Conservation (phyloP, 805 yeast species). For the Candida oleophila region DNA sequence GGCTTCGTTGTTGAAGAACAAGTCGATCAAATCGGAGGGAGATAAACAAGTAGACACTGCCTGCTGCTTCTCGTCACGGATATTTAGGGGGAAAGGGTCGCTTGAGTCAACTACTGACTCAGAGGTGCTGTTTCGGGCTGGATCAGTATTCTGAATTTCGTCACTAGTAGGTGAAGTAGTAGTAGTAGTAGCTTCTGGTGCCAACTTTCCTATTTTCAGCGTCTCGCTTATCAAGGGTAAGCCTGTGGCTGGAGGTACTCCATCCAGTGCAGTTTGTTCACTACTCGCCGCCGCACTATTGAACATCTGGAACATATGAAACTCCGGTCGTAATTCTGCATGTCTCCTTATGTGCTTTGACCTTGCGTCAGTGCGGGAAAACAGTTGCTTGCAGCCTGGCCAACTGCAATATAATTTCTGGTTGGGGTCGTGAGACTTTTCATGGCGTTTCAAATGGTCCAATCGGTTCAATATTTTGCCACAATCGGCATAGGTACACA, state of each 20-base stretch:
- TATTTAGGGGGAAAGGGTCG: neutral
- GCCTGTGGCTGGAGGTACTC: too few relatives aligned
- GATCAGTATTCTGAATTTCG: too few relatives aligned
- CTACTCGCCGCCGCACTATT: neutral
- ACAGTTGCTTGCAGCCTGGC: constrained; percentile 17
- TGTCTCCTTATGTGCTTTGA: constrained; percentile 23
- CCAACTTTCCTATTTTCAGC: too few relatives aligned
- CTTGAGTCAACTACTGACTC: neutral
- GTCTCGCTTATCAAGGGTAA: too few relatives aligned
- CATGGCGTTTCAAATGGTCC: constrained; percentile 13
- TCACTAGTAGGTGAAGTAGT: too few relatives aligned
- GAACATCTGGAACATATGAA: neutral
- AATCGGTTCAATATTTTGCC: constrained; percentile 10
- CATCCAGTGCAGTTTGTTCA: neutral
- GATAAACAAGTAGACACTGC: constrained; percentile 6
- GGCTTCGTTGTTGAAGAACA: constrained; percentile 26
- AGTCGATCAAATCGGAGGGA: constrained; percentile 30
- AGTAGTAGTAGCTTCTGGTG: too few relatives aligned
- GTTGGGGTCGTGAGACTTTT: constrained; percentile 9
- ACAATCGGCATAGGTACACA: constrained; percentile 6
- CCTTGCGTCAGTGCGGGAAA: constrained; percentile 19
- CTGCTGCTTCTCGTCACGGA: neutral
- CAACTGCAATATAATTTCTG: constrained; percentile 12
- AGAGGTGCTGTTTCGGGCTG: too few relatives aligned
- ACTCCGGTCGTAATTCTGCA: neutral